phyloP scores from a whole-genome alignment of 257 asterid species.

The Solanum virginianum region DNA sequence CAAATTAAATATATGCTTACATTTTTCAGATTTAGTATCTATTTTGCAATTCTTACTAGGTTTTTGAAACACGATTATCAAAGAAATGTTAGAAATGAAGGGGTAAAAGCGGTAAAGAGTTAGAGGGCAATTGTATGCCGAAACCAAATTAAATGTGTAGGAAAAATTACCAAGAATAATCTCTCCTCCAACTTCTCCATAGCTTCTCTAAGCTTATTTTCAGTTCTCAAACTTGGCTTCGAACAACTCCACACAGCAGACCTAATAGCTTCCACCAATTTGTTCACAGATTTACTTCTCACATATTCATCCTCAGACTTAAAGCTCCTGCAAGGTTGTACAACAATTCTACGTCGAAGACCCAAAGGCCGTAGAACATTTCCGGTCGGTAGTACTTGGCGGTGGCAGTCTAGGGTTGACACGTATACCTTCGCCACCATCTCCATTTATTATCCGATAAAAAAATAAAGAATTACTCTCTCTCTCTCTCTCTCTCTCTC shows the following conservation, averaged over 20 bases:
- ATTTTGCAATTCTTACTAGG: background rate
- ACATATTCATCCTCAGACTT: conserved; percentile 35
- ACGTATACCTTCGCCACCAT: conserved; percentile 52
- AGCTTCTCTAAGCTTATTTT: conserved; percentile 29
- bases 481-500: background rate
- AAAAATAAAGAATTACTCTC: background rate
- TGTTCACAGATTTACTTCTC: conserved; percentile 13
- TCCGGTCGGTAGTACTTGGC: conserved; percentile 25
- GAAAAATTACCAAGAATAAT: conserved; percentile 48
- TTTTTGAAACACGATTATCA: background rate
- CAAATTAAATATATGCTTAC: too few relatives aligned
- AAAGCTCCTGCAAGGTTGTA: conserved; percentile 55
- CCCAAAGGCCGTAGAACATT: conserved; percentile 24
- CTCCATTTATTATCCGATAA: conserved; percentile 18
- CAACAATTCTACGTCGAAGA: conserved; percentile 12
- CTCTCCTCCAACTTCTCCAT: conserved; percentile 64
- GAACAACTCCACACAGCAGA: conserved; percentile 71
- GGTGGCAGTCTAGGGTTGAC: conserved; percentile 39
- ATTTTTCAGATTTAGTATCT: background rate
- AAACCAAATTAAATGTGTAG: background rate
- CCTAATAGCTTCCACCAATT: conserved; percentile 34
- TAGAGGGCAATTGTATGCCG: background rate
- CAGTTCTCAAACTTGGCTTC: conserved; percentile 68
- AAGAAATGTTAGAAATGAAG: background rate
- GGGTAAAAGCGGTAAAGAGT: background rate